These are phyloP conservation scores for Rubia yunnanensis DNA, from an alignment of 257 asterid species.

Conservation along the genomic window DNA sequence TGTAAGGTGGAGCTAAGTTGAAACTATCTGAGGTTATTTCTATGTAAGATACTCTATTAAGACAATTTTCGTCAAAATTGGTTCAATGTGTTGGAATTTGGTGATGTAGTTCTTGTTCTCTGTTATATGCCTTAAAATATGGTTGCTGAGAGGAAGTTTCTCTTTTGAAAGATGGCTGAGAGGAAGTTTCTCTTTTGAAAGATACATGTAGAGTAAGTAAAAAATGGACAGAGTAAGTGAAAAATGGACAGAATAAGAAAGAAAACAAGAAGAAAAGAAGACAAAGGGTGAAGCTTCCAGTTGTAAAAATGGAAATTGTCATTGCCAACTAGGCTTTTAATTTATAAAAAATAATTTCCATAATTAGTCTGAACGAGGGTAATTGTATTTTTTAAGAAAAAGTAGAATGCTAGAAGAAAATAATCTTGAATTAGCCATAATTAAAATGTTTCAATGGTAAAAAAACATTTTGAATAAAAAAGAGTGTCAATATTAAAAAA, in stretches of 20 bases:
- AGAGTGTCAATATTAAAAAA: too few relatives aligned
- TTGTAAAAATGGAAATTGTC: neutral
- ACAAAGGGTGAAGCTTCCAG: neutral
- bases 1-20: neutral
- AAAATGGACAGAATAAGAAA: neutral
- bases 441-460: too few relatives aligned
- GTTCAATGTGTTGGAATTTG: neutral
- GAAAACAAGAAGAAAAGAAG: neutral
- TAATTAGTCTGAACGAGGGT: too few relatives aligned
- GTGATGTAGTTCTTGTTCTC: neutral
- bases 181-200: neutral
- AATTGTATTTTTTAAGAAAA: too few relatives aligned
- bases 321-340: neutral
- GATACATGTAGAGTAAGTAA: neutral
- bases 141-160: slow-evolving; percentile 1
- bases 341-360: neutral
- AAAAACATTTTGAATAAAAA: too few relatives aligned
- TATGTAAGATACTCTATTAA: too few relatives aligned
- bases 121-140: neutral
- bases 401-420: too few relatives aligned
- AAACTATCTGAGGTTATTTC: too few relatives aligned
- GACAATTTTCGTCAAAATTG: neutral
- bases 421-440: too few relatives aligned
- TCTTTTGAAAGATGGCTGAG: neutral
- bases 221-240: neutral